Evolutionary conservation across 2,329 filamentous ascomycete genomes (phyloP).

Genomic region (Coccinonectria pachysandricola): DNA sequence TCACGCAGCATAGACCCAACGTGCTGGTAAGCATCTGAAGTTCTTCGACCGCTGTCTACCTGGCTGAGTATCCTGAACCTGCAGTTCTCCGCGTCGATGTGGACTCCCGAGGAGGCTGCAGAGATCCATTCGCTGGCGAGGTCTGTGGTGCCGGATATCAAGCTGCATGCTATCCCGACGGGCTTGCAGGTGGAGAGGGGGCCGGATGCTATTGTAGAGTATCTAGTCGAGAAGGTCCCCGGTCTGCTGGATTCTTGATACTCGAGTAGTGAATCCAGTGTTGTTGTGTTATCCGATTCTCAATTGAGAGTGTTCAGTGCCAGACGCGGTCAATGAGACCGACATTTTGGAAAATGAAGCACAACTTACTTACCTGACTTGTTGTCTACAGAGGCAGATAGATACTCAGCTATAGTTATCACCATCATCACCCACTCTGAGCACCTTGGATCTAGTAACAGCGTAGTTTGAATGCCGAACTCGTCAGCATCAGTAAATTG

Average conservation of each 20-base stretch:
- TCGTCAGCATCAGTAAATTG: too few species aligned
- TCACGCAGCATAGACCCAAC: constrained; percentile 25
- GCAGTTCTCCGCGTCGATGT: constrained; percentile 50
- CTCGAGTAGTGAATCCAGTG: too few species aligned
- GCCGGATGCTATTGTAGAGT: constrained; percentile 43
- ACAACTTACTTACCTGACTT: too few species aligned
- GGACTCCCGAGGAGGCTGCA: constrained; percentile 34
- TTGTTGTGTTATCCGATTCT: too few species aligned
- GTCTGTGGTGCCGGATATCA: constrained; percentile 33
- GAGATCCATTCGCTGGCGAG: constrained; percentile 34
- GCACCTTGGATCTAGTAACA: too few species aligned
- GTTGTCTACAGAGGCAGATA: too few species aligned
- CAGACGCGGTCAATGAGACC: too few species aligned
- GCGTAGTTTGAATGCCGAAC: too few species aligned
- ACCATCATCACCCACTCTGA: too few species aligned
- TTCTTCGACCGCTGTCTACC: background rate
- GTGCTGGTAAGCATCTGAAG: constrained; percentile 13
- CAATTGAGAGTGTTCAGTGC: too few species aligned
- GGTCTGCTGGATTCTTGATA: constrained; percentile 15
- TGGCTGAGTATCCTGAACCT: background rate
- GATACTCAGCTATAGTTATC: too few species aligned
- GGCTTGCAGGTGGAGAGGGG: constrained; percentile 42
- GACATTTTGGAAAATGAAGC: too few species aligned
- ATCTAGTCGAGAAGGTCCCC: constrained; percentile 33
- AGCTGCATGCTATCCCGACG: constrained; percentile 41